phyloP scores from a whole-genome alignment of 495 filamentous ascomycete species.

The Rostrohypoxylon terebratum region DNA sequence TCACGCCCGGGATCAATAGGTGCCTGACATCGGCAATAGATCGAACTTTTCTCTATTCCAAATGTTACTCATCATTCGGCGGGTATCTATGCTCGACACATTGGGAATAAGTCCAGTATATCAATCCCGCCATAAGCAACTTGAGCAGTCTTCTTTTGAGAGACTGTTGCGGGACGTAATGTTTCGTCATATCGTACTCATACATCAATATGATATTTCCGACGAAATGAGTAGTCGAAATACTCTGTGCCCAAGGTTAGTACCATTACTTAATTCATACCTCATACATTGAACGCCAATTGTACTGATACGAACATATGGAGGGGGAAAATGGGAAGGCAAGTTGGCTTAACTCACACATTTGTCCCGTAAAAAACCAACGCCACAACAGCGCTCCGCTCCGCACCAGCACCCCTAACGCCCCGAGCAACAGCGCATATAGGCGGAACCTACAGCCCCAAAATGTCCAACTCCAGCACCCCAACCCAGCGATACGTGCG shows the following conservation, averaged over 20 bases:
- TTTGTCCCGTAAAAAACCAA: background rate
- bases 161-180: background rate
- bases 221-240: slow-evolving; percentile 9
- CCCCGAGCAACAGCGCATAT: background rate
- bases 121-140: background rate
- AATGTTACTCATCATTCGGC: background rate
- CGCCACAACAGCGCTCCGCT: slow-evolving; percentile 10
- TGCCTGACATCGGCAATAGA: background rate
- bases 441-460: slow-evolving; percentile 5
- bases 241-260: background rate
- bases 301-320: background rate
- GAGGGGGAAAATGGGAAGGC: background rate
- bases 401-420: background rate
- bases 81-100: slow-evolving; percentile 6
- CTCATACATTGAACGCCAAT: background rate
- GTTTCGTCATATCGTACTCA: slow-evolving; percentile 13
- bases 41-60: background rate
- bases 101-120: slow-evolving; percentile 11
- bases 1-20: too few relatives aligned
- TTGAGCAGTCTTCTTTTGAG: slow-evolving; percentile 2
- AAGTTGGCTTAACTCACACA: background rate
- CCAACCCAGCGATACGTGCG: slow-evolving; percentile 6
- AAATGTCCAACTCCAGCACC: slow-evolving; percentile 1
- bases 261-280: background rate
- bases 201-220: background rate